These are phyloP conservation scores for Prunella vulgaris DNA, from an alignment of 257 asterid genomes.

Conservation along the genomic window DNA sequence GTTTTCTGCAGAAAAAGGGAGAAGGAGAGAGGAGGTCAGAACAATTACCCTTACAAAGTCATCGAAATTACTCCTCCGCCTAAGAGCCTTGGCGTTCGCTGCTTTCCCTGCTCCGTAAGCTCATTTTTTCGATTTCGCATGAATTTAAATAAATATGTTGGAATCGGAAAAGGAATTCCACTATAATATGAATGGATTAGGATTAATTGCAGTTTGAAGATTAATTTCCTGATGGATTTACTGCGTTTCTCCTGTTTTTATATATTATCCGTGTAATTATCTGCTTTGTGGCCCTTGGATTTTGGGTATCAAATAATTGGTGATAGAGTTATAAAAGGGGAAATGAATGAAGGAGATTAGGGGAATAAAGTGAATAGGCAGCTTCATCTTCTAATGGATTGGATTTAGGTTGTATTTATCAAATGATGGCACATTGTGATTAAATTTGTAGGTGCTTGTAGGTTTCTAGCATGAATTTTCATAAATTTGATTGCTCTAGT, in stretches of 20 bases:
- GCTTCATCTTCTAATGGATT: not conserved
- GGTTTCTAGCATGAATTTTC: not conserved
- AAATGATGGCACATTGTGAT: not conserved
- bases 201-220: not conserved
- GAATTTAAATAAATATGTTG: not conserved
- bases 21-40: slow-evolving; percentile 59
- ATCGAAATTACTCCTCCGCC: slow-evolving; percentile 88
- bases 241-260: not conserved
- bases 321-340: not conserved
- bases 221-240: not conserved
- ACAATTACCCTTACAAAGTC: slow-evolving; percentile 72
- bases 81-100: slow-evolving; percentile 81
- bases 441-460: not conserved
- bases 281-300: not conserved
- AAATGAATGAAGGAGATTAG: not conserved
- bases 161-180: not conserved
- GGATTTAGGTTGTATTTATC: not conserved
- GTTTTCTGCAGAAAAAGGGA: slow-evolving; percentile 69
- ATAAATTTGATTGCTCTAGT: not conserved
- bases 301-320: not conserved
- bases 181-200: not conserved
- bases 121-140: not conserved
- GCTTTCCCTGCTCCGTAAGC: slow-evolving; percentile 68
- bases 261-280: not conserved
- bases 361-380: not conserved